Evolutionary conservation across 495 filamentous ascomycete genomes (phyloP), one percentile per base, ranked within the genome.

Genomic region (Entonaema liquescens): DNA sequence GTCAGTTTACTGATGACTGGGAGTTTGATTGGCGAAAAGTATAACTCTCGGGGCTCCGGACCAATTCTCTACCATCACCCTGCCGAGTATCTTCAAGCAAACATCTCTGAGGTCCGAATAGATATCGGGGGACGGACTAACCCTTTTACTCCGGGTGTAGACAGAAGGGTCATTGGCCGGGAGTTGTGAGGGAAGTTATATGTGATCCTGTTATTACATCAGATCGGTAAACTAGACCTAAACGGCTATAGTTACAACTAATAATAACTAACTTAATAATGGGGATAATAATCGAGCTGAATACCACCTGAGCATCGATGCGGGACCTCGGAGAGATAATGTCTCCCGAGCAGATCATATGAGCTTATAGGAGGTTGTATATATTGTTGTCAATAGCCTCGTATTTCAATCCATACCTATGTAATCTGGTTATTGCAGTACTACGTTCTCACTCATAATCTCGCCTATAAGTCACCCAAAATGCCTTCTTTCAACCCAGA

Each of bases 401-500:
- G n/a, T n/a, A n/a, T n/a, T n/a, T n/a, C n/a, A n/a, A n/a, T n/a
- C n/a, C n/a, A n/a, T n/a, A n/a, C n/a, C n/a, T n/a, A n/a, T n/a
- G n/a, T n/a, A n/a, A n/a, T n/a, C 2, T 17, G 17, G 38, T n/a
- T 17, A 17, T 25, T 50, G 12, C 12, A 13, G 33, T n/a, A 60
- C 42, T 2, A 0, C 8, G 29, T n/a, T n/a, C n/a, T n/a, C n/a
- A n/a, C n/a, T n/a, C n/a, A n/a, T n/a, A n/a, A n/a, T n/a, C n/a
- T n/a, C n/a, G n/a, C n/a, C n/a, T 0, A n/a, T 47, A 25, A 23
- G n/a, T 19, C 8, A 23, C 19, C 0, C 11, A 40, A 57, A 1
- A 57, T 57, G 54, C 19, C 29, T 25, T 38, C 54, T 57, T 90
- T 88, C 75, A 70, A 82, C 19, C 84, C 88, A 0, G 80, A 84